These are phyloP conservation scores for Stemphylium lycopersici DNA, from an alignment of 2,329 filamentous ascomycete species.

Conservation along the genomic window DNA sequence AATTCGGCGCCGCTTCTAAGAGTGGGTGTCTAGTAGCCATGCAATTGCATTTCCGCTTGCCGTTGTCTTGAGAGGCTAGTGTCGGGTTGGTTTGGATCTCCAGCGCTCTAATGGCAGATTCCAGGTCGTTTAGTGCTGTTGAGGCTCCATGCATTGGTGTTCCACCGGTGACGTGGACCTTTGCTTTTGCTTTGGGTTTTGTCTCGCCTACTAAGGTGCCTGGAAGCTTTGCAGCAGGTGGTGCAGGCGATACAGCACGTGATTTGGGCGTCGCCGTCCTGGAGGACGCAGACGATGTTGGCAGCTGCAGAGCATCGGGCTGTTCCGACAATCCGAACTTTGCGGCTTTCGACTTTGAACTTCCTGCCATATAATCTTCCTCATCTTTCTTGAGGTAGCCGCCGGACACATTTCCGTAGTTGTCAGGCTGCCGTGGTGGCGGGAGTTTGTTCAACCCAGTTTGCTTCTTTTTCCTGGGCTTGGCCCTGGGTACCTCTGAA, in stretches of 20 bases:
- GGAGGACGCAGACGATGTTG: conserved; percentile 34
- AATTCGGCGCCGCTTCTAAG: conserved; percentile 91
- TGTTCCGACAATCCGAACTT: conserved; percentile 59
- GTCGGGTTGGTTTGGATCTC: conserved; percentile 92
- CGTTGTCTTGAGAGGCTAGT: conserved; percentile 60
- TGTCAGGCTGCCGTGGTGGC: conserved; percentile 57
- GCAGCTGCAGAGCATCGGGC: conserved; percentile 53
- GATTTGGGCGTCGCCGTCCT: conserved; percentile 44
- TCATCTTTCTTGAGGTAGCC: conserved; percentile 78
- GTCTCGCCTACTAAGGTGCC: conserved; percentile 84
- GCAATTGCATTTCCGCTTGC: conserved; percentile 78
- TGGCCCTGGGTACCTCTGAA: conserved; percentile 43
- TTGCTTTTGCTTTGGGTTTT: conserved; percentile 62
- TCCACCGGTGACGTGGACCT: conserved; percentile 76
- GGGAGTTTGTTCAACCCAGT: conserved; percentile 46
- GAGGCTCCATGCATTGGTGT: conserved; percentile 83
- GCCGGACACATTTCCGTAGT: conserved; percentile 68
- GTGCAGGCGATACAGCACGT: conserved; percentile 51
- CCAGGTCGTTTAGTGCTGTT: conserved; percentile 70
- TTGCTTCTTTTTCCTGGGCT: conserved; percentile 52
- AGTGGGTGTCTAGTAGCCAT: conserved; percentile 87
- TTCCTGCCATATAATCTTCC: conserved; percentile 71
- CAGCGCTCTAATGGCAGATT: conserved; percentile 82
- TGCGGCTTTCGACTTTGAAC: conserved; percentile 46
- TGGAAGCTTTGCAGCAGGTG: conserved; percentile 59